Percentiles rank a stretch among this genome's conserved stretches.
phyloP scores from a whole-genome alignment of 1,284 basidiomycete genomes.

The Ganoderma multipileum region DNA sequence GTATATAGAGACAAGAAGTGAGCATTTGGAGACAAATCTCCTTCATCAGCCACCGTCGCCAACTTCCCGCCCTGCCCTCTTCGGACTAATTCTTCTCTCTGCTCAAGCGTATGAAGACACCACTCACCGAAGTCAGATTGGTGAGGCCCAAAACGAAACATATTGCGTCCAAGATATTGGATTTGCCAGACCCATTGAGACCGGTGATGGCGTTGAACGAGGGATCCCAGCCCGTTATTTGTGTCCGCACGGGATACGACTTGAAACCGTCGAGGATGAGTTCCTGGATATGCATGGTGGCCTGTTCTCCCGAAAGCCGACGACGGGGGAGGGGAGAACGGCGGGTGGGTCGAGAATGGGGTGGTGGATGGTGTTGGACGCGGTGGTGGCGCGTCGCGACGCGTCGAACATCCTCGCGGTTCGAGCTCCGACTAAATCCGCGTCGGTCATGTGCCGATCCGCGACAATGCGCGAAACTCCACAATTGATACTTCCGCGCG shows the following conservation, averaged over 20 bases:
- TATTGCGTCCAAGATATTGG: conserved; percentile 97
- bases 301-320: background rate
- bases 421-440: conserved; percentile 26
- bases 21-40: background rate
- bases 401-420: conserved; percentile 20
- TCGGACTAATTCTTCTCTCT: background rate
- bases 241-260: conserved; percentile 95
- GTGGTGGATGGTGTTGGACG: conserved; percentile 13
- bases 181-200: conserved; percentile 94
- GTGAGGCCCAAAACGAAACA: conserved; percentile 98
- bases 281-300: conserved; percentile 80
- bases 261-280: conserved; percentile 91
- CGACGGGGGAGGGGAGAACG: background rate
- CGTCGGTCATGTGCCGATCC: conserved; percentile 23
- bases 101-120: background rate
- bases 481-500: background rate
- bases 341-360: background rate
- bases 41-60: background rate
- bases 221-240: conserved; percentile 93
- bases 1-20: background rate
- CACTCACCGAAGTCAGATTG: conserved; percentile 83
- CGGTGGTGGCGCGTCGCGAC: conserved; percentile 35
- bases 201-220: conserved; percentile 99
- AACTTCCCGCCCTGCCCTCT: background rate
- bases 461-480: background rate